Base-by-base conservation (phyloP, 176 grass and related monocot genomes). In the Phragmites australis region DNA sequence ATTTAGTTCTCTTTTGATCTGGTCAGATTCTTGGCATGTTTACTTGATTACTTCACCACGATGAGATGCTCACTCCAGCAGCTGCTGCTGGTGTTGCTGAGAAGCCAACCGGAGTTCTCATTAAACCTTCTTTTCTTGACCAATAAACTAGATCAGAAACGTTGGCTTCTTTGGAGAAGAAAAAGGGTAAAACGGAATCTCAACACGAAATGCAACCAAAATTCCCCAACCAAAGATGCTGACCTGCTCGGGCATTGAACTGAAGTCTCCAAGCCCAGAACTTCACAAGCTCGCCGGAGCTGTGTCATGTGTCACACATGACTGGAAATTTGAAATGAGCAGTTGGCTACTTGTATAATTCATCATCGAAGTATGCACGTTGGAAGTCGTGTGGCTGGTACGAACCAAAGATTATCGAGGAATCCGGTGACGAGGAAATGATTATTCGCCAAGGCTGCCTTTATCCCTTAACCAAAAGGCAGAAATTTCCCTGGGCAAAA, bases 401-500 rank as follows among this genome's bases (percentile, higher is more conserved):
- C 68, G 14, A 49, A 17, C 45, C 44, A 49, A 19, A 29, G 6
- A 71, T 19, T 7, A 73, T 37, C 10, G 18, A 21, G 70, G 70
- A 73, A 73, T 73, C 48, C 30, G 70, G 70, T 31, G 47, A 17
- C 9, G 18, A 6, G 45, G 23, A 47, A 46, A 55, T 26, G 18
- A 76, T 46, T 62, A 16, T 48, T 34, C 43, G 0, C 9, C 43
- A 5, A 22, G 1, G 3, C 22, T 16, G 22, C 22, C 59, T 67
- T 56, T 67, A 53, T 75, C 67, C 71, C 37, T 11, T 39, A 17
- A 30, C 23, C 1, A 0, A 46, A 79, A 44, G 46, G 30, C 8
- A 42, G 45, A 73, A 74, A 42, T 74, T 79, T 74, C 68, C 57
- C 1, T 49, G 30, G 55, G 21, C 42, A 53, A 27, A 37, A 40